These are phyloP conservation scores for Zelonia costaricensis DNA, from an alignment of 208 protist species.

Conservation along the genomic window DNA sequence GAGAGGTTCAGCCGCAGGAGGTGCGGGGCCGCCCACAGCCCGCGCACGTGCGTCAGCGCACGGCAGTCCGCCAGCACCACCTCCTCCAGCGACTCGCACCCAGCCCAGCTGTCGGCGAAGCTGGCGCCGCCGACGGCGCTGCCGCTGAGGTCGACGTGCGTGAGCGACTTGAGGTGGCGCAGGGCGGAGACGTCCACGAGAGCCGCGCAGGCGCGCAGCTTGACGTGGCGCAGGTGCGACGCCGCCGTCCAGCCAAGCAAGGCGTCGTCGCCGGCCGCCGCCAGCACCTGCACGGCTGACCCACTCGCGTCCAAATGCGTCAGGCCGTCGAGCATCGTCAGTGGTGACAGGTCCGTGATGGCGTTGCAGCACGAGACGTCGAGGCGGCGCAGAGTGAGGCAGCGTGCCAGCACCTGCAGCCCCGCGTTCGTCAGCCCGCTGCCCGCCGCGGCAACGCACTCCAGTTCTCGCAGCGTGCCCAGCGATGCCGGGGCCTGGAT, in stretches of 20 bases:
- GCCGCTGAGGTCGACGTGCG: conserved; percentile 28
- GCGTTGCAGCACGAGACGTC: conserved; percentile 17
- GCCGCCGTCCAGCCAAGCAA: conserved; percentile 5
- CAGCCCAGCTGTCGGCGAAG: conserved; percentile 11
- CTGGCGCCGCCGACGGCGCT: conserved; percentile 17
- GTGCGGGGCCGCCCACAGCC: conserved; percentile 12
- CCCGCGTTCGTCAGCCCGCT: conserved; percentile 8
- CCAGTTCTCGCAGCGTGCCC: conserved; percentile 2
- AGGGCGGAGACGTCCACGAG: conserved; percentile 30
- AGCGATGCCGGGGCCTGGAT: not conserved
- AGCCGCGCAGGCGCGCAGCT: conserved; percentile 27
- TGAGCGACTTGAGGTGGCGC: conserved; percentile 20
- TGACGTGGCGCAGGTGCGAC: conserved; percentile 21
- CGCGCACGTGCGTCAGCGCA: conserved; percentile 1
- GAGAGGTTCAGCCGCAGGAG: conserved; percentile 19
- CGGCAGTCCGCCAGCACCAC: conserved; percentile 13
- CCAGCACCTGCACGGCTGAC: not conserved
- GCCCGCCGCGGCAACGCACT: conserved; percentile 1
- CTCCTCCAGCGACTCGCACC: conserved; percentile 11
- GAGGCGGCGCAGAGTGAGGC: conserved; percentile 16
- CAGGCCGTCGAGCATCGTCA: conserved; percentile 8
- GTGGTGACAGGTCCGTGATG: conserved; percentile 4
- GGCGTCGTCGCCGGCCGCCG: conserved; percentile 6
- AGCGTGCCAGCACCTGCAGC: not conserved
- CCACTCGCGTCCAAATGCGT: conserved; percentile 23